These are phyloP conservation scores for Lactarius tabidus DNA, from an alignment of 768 basidiomycete species.

Conservation along the genomic window DNA sequence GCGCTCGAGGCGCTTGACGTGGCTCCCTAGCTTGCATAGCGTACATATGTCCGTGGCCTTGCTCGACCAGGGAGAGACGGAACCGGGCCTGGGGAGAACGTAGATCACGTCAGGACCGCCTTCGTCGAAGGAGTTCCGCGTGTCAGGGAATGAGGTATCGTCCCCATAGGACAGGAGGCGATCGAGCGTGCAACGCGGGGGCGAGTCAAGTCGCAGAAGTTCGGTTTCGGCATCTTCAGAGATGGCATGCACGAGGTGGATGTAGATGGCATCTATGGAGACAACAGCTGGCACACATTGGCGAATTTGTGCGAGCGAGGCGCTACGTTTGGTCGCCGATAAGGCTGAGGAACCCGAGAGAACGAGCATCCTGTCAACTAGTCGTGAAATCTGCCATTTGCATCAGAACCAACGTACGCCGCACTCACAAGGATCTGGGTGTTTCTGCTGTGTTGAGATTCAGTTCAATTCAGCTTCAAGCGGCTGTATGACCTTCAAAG, in stretches of 20 bases:
- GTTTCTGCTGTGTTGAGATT: neutral
- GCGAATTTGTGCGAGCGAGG: constrained; percentile 60
- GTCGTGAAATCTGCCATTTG: neutral
- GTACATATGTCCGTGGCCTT: constrained; percentile 95
- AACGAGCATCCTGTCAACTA: constrained; percentile 57
- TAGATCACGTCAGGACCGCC: constrained; percentile 48
- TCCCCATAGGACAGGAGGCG: constrained; percentile 85
- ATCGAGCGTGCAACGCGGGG: constrained; percentile 52
- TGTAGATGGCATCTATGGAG: constrained; percentile 76
- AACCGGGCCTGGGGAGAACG: constrained; percentile 80
- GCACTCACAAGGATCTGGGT: too few relatives aligned
- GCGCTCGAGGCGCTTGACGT: constrained; percentile 82
- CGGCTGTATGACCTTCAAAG: too few relatives aligned
- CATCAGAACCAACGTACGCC: neutral
- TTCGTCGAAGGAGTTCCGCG: constrained; percentile 36
- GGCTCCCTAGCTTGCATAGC: constrained; percentile 73
- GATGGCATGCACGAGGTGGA: constrained; percentile 77
- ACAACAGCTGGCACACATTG: constrained; percentile 46
- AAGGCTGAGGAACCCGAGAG: constrained; percentile 74
- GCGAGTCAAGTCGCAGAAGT: constrained; percentile 43
- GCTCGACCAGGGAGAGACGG: constrained; percentile 98
- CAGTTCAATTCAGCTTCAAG: neutral
- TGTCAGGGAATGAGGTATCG: constrained; percentile 49
- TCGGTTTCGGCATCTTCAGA: constrained; percentile 43
- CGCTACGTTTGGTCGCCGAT: constrained; percentile 64